phyloP scores from a whole-genome alignment of 371 early-diverging fungal genomes.

The Mucor saturninus region DNA sequence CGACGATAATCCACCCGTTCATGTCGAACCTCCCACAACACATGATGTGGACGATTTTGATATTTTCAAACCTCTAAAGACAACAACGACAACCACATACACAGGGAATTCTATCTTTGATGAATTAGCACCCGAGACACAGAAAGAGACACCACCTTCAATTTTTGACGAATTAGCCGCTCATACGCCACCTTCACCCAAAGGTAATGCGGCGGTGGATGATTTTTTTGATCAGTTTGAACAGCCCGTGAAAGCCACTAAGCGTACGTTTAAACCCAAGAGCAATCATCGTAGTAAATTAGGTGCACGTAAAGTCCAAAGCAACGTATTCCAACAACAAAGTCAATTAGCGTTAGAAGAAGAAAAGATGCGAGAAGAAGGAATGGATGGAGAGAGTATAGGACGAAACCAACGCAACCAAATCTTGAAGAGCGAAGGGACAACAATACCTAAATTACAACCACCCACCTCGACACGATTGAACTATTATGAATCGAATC shows the following conservation, averaged over 20 bases:
- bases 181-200: not conserved
- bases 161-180: slow-evolving; percentile 18
- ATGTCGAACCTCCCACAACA: not conserved
- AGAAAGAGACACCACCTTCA: not conserved
- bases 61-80: slow-evolving; percentile 14
- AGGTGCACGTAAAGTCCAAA: slow-evolving; percentile 30
- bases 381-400: slow-evolving; percentile 16
- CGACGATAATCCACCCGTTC: not conserved
- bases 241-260: not conserved
- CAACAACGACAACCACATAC: not conserved
- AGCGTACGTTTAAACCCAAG: slow-evolving; percentile 16
- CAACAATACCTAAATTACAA: slow-evolving; percentile 20
- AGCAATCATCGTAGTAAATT: slow-evolving; percentile 9
- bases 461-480: slow-evolving; percentile 16
- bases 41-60: slow-evolving; percentile 15
- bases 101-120: not conserved
- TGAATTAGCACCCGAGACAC: not conserved
- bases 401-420: slow-evolving; percentile 11
- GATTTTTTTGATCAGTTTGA: slow-evolving; percentile 23
- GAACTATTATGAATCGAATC: slow-evolving; percentile 7
- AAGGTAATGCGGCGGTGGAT: slow-evolving; percentile 15
- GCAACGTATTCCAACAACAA: slow-evolving; percentile 29
- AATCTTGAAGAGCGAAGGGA: not conserved
- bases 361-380: slow-evolving; percentile 18
- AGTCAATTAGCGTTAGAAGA: slow-evolving; percentile 17